phyloP scores from a whole-genome alignment of 106 monocot species.

The Acorus calamus region DNA sequence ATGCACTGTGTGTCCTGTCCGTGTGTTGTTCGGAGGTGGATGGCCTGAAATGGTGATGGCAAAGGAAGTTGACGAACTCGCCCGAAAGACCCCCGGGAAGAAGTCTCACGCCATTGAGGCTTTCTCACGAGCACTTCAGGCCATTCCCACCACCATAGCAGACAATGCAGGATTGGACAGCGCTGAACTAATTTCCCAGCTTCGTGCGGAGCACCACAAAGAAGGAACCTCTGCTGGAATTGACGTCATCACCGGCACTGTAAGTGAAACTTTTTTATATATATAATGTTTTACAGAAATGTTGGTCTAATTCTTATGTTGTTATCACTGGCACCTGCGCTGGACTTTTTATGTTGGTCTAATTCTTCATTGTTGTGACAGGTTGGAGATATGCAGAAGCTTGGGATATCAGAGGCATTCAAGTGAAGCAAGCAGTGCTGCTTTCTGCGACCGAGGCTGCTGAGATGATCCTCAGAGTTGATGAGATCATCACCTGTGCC shows the following conservation, averaged over 20 bases:
- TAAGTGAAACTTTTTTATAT: slow-evolving; percentile 26
- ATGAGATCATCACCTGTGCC: slow-evolving; percentile 90
- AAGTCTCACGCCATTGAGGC: slow-evolving; percentile 94
- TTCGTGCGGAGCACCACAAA: slow-evolving; percentile 90
- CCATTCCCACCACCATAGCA: slow-evolving; percentile 84
- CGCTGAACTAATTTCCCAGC: slow-evolving; percentile 87
- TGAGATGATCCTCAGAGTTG: slow-evolving; percentile 94
- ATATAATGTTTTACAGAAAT: too few species aligned
- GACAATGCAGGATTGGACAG: slow-evolving; percentile 96
- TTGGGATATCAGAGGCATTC: slow-evolving; percentile 87
- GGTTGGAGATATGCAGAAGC: slow-evolving; percentile 94
- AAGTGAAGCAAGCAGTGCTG: slow-evolving; percentile 95
- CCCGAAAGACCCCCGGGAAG: slow-evolving; percentile 84
- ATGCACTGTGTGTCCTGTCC: slow-evolving; percentile 87
- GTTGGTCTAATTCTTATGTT: too few species aligned
- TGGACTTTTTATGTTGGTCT: slow-evolving; percentile 9
- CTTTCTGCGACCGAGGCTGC: slow-evolving; percentile 95
- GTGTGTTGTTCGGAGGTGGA: slow-evolving; percentile 85
- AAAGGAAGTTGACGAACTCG: slow-evolving; percentile 82
- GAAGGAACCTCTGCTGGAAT: slow-evolving; percentile 58
- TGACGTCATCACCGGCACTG: slow-evolving; percentile 70
- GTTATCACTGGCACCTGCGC: too few species aligned
- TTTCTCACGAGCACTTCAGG: slow-evolving; percentile 74
- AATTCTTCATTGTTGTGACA: slow-evolving; percentile 4
- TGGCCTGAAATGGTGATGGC: slow-evolving; percentile 99